Conservation (phyloP, 768 basidiomycete species). For the Lyophyllum shimeji region DNA sequence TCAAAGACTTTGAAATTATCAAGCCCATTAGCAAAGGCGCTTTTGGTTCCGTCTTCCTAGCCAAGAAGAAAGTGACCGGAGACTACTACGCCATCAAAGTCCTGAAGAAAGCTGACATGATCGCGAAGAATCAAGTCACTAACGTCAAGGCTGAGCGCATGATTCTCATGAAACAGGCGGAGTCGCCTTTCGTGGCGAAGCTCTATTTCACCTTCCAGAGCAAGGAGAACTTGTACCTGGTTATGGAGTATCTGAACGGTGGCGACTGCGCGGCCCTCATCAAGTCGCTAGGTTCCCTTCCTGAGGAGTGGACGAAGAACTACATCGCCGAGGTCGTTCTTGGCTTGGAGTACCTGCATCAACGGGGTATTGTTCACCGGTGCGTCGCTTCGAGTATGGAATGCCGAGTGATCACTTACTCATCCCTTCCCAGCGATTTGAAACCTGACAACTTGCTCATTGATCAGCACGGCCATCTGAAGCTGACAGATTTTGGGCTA, state of each 20-base stretch:
- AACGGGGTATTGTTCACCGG: constrained; percentile 96
- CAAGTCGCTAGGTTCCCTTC: constrained; percentile 89
- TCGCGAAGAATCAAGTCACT: constrained; percentile 99
- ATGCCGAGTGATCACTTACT: constrained; percentile 1
- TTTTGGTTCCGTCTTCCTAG: constrained; percentile 96
- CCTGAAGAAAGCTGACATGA: constrained; percentile 99
- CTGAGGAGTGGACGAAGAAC: constrained; percentile 96
- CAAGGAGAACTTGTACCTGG: constrained; percentile 97
- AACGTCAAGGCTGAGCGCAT: constrained; percentile 99
- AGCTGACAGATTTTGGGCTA: constrained; percentile 96
- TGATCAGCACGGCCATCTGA: constrained; percentile 94
- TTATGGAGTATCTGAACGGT: constrained; percentile 99
- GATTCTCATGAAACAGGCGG: constrained; percentile 99
- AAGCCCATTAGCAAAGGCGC: constrained; percentile 99
- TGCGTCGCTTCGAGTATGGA: constrained; percentile 34
- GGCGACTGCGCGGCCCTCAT: constrained; percentile 97
- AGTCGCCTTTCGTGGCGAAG: constrained; percentile 97
- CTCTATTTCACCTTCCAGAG: constrained; percentile 99
- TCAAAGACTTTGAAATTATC: constrained; percentile 99
- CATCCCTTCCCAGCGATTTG: constrained; percentile 66
- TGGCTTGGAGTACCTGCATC: constrained; percentile 95
- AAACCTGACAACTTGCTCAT: constrained; percentile 99
- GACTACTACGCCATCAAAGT: constrained; percentile 99
- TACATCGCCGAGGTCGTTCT: constrained; percentile 96
- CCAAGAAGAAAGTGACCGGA: constrained; percentile 97